phyloP scores from a whole-genome alignment of 202 grass and related monocot species.

The Zizania palustris region DNA sequence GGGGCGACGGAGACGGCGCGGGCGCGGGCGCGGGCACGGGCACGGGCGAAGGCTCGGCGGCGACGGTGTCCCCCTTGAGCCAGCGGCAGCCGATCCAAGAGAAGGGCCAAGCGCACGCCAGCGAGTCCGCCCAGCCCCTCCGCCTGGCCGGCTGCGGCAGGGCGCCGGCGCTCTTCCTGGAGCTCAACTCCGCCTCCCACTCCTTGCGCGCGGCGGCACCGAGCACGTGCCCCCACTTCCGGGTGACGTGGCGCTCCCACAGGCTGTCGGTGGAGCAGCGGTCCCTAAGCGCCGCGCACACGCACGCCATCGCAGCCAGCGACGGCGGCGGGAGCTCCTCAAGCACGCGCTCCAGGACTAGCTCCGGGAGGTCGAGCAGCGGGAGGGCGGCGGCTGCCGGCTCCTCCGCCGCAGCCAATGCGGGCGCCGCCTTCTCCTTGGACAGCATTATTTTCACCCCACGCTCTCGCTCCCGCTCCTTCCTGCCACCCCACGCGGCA shows the following conservation, averaged over 20 bases:
- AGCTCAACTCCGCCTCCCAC: slow-evolving; percentile 49
- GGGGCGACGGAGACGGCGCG: too few species aligned
- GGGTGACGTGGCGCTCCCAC: slow-evolving; percentile 63
- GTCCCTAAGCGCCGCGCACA: slow-evolving; percentile 55
- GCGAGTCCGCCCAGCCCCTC: slow-evolving; percentile 48
- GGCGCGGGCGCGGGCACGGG: slow-evolving; percentile 17
- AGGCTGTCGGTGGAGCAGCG: slow-evolving; percentile 68
- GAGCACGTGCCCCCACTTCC: slow-evolving; percentile 68
- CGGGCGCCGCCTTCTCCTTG: slow-evolving; percentile 20
- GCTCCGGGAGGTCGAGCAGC: slow-evolving; percentile 81
- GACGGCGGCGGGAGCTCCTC: slow-evolving; percentile 69
- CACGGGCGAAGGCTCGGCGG: background rate
- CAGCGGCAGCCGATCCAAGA: slow-evolving; percentile 57
- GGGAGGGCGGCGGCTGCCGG: slow-evolving; percentile 27
- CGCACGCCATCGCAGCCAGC: slow-evolving; percentile 62
- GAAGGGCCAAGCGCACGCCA: slow-evolving; percentile 65
- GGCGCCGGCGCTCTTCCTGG: background rate
- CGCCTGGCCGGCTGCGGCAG: slow-evolving; percentile 13
- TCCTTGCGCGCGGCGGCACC: slow-evolving; percentile 46
- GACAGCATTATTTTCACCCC: background rate
- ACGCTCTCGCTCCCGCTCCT: background rate
- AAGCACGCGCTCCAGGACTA: slow-evolving; percentile 73
- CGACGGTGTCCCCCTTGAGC: slow-evolving; percentile 32
- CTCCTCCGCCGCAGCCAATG: slow-evolving; percentile 27
- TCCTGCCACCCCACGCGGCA: background rate